phyloP scores from a whole-genome alignment of 2,329 filamentous ascomycete species.

The Pestalotiopsis sp. region DNA sequence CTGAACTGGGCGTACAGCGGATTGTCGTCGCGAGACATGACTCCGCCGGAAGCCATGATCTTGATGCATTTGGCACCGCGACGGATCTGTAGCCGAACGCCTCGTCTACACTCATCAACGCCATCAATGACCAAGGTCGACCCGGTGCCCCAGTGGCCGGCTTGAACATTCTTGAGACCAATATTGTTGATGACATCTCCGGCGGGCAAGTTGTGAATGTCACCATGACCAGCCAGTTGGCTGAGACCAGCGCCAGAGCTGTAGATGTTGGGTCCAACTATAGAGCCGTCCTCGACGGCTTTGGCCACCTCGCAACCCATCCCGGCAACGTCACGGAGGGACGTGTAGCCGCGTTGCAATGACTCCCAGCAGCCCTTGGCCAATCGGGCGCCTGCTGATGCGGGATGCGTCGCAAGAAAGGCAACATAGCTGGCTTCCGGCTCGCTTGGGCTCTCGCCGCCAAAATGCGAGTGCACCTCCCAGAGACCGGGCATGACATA shows the following conservation, averaged over 20 bases:
- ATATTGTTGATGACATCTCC: constrained; percentile 34
- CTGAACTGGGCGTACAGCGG: constrained; percentile 39
- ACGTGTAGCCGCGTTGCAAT: constrained; percentile 37
- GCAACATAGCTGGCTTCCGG: constrained; percentile 16
- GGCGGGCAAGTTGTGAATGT: constrained; percentile 34
- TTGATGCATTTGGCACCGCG: constrained; percentile 41
- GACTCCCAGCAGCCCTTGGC: constrained; percentile 36
- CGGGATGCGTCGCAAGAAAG: constrained; percentile 30
- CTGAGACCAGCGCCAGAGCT: constrained; percentile 32
- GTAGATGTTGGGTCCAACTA: constrained; percentile 34
- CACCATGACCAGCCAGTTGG: constrained; percentile 35
- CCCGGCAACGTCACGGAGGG: constrained; percentile 34
- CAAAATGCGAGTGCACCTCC: constrained; percentile 35
- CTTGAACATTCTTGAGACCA: constrained; percentile 29
- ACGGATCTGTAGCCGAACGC: constrained; percentile 39
- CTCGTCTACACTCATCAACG: constrained; percentile 39
- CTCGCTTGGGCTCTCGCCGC: constrained; percentile 20
- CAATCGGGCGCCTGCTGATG: constrained; percentile 31
- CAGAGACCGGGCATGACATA: constrained; percentile 36
- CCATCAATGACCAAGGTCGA: constrained; percentile 35
- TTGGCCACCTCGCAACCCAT: constrained; percentile 32
- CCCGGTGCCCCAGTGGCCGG: constrained; percentile 31
- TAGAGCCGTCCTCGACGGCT: constrained; percentile 31
- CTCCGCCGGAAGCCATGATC: constrained; percentile 39
- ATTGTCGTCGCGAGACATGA: constrained; percentile 39